These are phyloP conservation scores for Penicillium sp. DNA, from an alignment of 2,329 filamentous ascomycete genomes.

Conservation along the genomic window DNA sequence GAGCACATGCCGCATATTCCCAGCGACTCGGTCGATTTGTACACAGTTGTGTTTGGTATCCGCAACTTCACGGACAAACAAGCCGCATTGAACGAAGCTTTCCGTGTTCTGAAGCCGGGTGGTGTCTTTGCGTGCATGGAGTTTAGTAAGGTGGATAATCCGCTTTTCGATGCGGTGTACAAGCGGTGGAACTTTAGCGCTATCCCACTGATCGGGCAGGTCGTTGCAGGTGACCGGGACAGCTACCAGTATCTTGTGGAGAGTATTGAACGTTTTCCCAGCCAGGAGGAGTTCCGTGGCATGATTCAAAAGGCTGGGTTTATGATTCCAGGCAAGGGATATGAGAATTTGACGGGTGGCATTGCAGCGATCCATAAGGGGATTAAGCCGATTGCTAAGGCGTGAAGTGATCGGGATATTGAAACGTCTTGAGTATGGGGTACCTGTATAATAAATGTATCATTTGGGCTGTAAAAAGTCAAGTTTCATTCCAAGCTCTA, in stretches of 20 bases:
- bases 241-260: conserved; percentile 98
- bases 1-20: conserved; percentile 64
- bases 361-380: conserved; percentile 96
- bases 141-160: conserved; percentile 78
- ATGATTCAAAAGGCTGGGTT: conserved; percentile 65
- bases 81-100: conserved; percentile 72
- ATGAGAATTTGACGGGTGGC: conserved; percentile 84
- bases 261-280: conserved; percentile 90
- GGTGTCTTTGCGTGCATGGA: conserved; percentile 95
- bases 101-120: conserved; percentile 83
- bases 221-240: conserved; percentile 88
- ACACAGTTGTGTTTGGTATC: conserved; percentile 96
- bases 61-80: conserved; percentile 94
- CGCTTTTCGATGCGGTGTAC: conserved; percentile 76
- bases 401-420: background rate
- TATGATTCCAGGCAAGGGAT: conserved; percentile 71
- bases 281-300: conserved; percentile 71
- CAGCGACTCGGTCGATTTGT: conserved; percentile 74
- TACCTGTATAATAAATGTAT: conserved; percentile 4
- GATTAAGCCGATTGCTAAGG: conserved; percentile 61
- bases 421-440: too few species aligned
- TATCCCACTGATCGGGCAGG: conserved; percentile 89
- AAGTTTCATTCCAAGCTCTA: too few species aligned
- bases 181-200: conserved; percentile 94
- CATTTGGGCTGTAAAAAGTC: too few species aligned